Evolutionary conservation across 495 filamentous ascomycete species (phyloP), one percentile per base, ranked within the genome.

Genomic region (Hypoxylon cercidicola): DNA sequence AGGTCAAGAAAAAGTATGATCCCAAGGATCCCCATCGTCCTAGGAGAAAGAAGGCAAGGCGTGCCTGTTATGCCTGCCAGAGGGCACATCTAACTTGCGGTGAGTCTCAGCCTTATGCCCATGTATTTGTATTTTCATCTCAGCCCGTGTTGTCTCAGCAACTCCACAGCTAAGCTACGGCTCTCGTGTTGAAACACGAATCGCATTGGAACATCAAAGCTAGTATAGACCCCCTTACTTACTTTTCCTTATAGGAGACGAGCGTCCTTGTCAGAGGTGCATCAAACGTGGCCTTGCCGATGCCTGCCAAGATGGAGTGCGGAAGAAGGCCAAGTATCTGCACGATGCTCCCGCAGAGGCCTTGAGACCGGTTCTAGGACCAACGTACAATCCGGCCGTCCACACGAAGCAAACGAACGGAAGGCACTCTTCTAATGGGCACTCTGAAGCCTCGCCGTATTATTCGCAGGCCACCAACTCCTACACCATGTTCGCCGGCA

Each of bases 241-340:
- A 74, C 16, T 60, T 11, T 28, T 20, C 44, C 62, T 49, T 55
- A 13, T 70, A 83, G 83, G 82, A n/a, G 83, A 85, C 52, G 93
- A 99, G 74, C 84, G 95, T 66, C 95, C 95, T 47, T 99, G 95
- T 76, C 85, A 92, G 69, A 85, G 95, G 71, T 99, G 95, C 77
- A 91, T 97, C 62, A 97, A 97, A 75, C 89, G 94, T 45, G 91
- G 92, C 16, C 84, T 97, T 44, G 90, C 92, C 62, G 92, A 97
- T 74, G 85, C 84, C 37, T 99, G 95, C 74, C 92, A 96, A 72
- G 95, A 99, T 71, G 95, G 95, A 40, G 92, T 97, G 37, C 90
- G 95, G 60, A 98, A 99, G 78, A 99, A 98, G 82, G 95, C 95
- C 63, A 99, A 99, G 75, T 99, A 99, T 79, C 89, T 99, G 46